A percentile compares a stretch with the other conserved stretches of the same genome.
Evolutionary conservation across 1,284 basidiomycete species (phyloP).

Genomic region (Sporisorium exsertum): DNA sequence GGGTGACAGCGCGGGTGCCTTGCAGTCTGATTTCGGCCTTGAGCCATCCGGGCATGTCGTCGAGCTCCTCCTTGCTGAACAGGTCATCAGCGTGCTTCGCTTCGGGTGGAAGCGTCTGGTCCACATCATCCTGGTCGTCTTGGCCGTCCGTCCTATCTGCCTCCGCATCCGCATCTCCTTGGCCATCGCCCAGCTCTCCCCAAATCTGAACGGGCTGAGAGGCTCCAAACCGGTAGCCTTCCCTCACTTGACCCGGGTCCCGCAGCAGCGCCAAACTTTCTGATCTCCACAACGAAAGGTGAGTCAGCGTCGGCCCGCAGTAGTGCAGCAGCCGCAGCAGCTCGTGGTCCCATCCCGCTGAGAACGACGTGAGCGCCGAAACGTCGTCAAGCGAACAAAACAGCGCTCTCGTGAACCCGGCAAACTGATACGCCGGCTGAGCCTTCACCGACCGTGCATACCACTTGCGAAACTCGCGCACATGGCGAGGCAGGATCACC

Average conservation of each 20-base stretch:
- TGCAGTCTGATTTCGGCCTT: slow-evolving; percentile 52
- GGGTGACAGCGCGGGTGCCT: slow-evolving; percentile 50
- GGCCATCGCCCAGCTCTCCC: slow-evolving; percentile 35
- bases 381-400: slow-evolving; percentile 63
- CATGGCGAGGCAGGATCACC: slow-evolving; percentile 64
- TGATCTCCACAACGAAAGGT: slow-evolving; percentile 64
- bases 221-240: slow-evolving; percentile 44
- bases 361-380: slow-evolving; percentile 59
- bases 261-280: slow-evolving; percentile 64
- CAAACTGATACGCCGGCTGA: slow-evolving; percentile 58
- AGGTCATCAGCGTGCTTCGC: slow-evolving; percentile 34
- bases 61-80: slow-evolving; percentile 47
- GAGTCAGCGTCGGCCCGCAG: slow-evolving; percentile 54
- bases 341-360: slow-evolving; percentile 67
- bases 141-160: neutral
- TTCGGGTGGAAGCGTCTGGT: slow-evolving; percentile 10
- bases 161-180: slow-evolving; percentile 13
- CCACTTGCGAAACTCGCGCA: slow-evolving; percentile 66
- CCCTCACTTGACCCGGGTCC: slow-evolving; percentile 62
- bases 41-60: slow-evolving; percentile 67
- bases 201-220: slow-evolving; percentile 55
- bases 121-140: neutral
- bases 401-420: slow-evolving; percentile 52
- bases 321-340: slow-evolving; percentile 63
- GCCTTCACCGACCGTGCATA: slow-evolving; percentile 54